Base-by-base conservation (phyloP, 2,329 filamentous ascomycete species). In the Penicillium rolfsii region DNA sequence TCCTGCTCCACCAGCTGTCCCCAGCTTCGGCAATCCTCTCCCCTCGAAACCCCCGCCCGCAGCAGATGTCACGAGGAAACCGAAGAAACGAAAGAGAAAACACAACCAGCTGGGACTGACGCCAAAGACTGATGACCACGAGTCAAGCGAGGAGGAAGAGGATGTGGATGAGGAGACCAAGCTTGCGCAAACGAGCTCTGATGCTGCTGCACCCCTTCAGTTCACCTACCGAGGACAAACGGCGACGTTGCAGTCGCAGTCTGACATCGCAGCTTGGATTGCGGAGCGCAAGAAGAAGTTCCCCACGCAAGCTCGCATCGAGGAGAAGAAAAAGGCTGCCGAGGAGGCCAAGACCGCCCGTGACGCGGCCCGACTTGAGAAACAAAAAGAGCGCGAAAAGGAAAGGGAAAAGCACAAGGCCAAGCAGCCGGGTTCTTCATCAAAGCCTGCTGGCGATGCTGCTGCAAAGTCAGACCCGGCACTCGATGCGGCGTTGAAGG, bases 221-320 rank as follows among this genome's bases (percentile, higher is more conserved):
- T 83, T 89, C 64, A 83, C 85, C 58, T 85, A 86, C 67, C 80
- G 82, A 65, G 84, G 84, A n/a, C 74, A 81, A 68, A 80, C 84
- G 48, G 73, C 84, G 3, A 82, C 79, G 0, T 73, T 89, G 26
- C 80, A 81, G 57, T 82, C 81, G 6, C 74, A 83, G 16, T 85
- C 85, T 60, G 93, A 97, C 71, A 83, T 97, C 58, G 84, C 87
- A 26, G 85, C 87, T 6, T 98, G 92, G 87, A 86, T 96, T 64
- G 87, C 87, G 53, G 92, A 97, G 75, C 87, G 94, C 61, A 89
- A 84, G 72, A 89, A 87, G 66, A 88, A 89, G 55, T 98, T 86
- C 73, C 94, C 94, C 1, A 97, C 93, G 2, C 86, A 87, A 73
- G 86, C 86, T 61, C 87, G 91, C 58, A 82, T 76, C 30, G 75